Percentiles rank a stretch among this genome's conserved stretches.
These are phyloP conservation scores for Leptographium procerum DNA, from an alignment of 2,329 filamentous ascomycete genomes.

Conservation along the genomic window DNA sequence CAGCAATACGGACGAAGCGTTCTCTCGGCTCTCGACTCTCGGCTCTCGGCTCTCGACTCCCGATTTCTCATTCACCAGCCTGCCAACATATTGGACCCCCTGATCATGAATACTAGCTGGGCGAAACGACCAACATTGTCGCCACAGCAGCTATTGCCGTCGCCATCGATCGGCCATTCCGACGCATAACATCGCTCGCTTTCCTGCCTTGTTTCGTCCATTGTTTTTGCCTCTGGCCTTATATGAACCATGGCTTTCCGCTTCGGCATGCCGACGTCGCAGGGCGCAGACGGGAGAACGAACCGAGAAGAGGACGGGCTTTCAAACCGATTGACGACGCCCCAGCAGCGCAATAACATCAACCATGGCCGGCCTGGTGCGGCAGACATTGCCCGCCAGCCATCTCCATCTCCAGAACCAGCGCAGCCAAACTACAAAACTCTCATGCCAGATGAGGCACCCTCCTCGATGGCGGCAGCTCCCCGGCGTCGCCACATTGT, in stretches of 20 bases:
- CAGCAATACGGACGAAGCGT: background rate
- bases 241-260: conserved; percentile 18
- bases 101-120: background rate
- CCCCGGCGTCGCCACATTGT: conserved; percentile 34
- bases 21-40: too few species aligned
- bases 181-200: background rate
- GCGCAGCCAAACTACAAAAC: background rate
- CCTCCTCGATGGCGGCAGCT: background rate
- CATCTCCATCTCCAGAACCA: background rate
- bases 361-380: background rate
- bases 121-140: background rate
- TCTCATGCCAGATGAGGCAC: background rate
- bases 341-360: conserved; percentile 13
- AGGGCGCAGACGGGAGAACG: conserved; percentile 10
- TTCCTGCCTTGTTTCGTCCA: background rate
- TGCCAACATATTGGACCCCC: background rate
- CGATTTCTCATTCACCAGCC: background rate
- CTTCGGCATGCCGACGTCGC: conserved; percentile 8
- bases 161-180: background rate
- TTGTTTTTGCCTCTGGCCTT: background rate
- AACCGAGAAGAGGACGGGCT: conserved; percentile 27
- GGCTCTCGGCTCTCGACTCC: too few species aligned
- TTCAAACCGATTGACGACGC: conserved; percentile 19
- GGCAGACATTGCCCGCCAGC: background rate
- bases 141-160: background rate